Percentiles rank a stretch among this genome's conserved stretches.
These are phyloP conservation scores for Sclerotinia trifoliorum DNA, from an alignment of 2,329 filamentous ascomycete genomes.

Conservation along the genomic window DNA sequence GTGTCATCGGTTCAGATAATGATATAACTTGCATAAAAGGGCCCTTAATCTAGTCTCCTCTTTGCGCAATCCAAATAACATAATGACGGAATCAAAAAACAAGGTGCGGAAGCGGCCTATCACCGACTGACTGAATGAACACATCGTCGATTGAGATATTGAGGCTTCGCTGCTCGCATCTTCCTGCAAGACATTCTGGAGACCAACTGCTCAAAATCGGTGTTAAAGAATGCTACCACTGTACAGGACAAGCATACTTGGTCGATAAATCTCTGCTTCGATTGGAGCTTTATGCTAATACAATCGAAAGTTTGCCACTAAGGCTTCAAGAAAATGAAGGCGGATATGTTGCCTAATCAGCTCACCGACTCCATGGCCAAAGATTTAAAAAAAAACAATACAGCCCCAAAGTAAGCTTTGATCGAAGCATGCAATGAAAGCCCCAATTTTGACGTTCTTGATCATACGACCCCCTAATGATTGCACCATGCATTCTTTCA, in stretches of 20 bases:
- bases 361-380: not conserved
- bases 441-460: not conserved
- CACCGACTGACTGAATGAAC: not conserved
- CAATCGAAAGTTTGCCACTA: not conserved
- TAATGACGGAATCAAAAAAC: too few relatives aligned
- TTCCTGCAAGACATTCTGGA: not conserved
- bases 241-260: not conserved
- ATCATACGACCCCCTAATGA: not conserved
- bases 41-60: not conserved
- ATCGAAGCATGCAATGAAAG: not conserved
- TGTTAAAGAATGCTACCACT: not conserved
- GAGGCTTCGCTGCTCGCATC: not conserved
- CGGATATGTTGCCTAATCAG: not conserved
- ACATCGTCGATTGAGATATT: too few relatives aligned
- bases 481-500: too few relatives aligned
- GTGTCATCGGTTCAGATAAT: not conserved
- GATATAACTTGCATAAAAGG: not conserved
- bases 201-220: not conserved
- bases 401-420: too few relatives aligned
- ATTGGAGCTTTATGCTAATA: not conserved
- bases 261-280: not conserved
- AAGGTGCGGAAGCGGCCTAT: not conserved
- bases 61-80: not conserved
- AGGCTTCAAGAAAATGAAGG: not conserved
- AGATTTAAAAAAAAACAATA: not conserved